These are phyloP conservation scores for Paramecium primaurelia DNA, from an alignment of 73 alveolate species.

Conservation along the genomic window DNA sequence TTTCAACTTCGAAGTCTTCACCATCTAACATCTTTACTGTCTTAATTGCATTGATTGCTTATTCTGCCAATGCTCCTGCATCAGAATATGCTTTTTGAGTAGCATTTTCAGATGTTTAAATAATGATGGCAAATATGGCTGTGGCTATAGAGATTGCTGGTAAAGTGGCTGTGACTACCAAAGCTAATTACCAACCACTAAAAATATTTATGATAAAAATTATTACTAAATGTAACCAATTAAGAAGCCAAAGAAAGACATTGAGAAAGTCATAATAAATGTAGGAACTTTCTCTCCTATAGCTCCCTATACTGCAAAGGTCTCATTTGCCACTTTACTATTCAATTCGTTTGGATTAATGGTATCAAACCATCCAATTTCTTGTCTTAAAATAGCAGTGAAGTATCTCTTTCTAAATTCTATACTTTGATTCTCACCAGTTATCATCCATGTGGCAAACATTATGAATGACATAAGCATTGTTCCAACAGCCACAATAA, in stretches of 20 bases:
- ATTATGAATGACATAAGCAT: constrained; percentile 41
- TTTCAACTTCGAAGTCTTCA: constrained; percentile 45
- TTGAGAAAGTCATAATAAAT: constrained; percentile 67
- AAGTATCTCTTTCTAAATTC: constrained; percentile 70
- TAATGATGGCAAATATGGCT: constrained; percentile 58
- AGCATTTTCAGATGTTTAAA: constrained; percentile 48
- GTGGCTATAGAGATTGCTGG: constrained; percentile 41
- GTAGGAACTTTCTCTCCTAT: constrained; percentile 79
- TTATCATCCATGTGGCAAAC: constrained; percentile 61
- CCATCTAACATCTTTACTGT: constrained; percentile 62
- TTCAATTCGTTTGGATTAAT: constrained; percentile 75
- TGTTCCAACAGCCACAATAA: constrained; percentile 48
- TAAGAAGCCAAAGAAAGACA: constrained; percentile 70
- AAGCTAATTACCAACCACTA: constrained; percentile 70
- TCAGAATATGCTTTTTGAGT: constrained; percentile 66
- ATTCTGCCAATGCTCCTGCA: constrained; percentile 82
- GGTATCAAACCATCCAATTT: constrained; percentile 82
- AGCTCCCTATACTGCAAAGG: constrained; percentile 73
- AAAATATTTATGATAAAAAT: constrained; percentile 23
- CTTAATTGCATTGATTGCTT: constrained; percentile 81
- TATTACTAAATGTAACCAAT: constrained; percentile 58
- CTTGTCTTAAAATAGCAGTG: constrained; percentile 70
- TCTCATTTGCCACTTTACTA: constrained; percentile 69
- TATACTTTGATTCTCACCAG: constrained; percentile 57
- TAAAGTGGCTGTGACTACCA: constrained; percentile 66